Evolutionary conservation across 2,329 filamentous ascomycete genomes (phyloP), one percentile per base, ranked within the genome.

Genomic region (Ophiostoma quercus): DNA sequence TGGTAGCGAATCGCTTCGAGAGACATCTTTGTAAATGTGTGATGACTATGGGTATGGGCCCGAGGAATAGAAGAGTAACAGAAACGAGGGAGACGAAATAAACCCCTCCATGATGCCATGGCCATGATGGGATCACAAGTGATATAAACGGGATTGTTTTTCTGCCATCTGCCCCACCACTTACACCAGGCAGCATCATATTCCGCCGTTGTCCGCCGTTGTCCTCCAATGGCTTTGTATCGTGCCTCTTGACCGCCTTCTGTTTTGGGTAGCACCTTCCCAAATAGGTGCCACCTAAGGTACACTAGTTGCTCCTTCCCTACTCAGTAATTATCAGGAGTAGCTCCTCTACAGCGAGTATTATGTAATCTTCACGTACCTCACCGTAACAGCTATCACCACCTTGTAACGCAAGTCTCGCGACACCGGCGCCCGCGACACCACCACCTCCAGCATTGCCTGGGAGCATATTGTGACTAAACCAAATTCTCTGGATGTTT

Each of bases 1-100:
- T 83, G 82, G 79, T 94, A 95, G 74, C 89, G 88, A 79, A 95
- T 92, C 12, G 92, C 91, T 80, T 94, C 85, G 66, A 95, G 87
- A 7, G 71, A 67, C 71, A 73, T 73, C 7, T 41, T 66, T n/a
- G 54, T 25, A 0, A 3, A n/a, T 37, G 51, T 37, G 29, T 63
- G 60, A 37, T 37, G 57, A 39, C 16, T 37, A 63, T 63, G 16
- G 16, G 43, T 47, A 14, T 62, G 57, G 14, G 29, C 6, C n/a
- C 9, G 9, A 14, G 51, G 12, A 57, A 25, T 19, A 47, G 19
- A 19, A 19, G 43, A 47, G 11, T 47, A 8, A 22, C 51, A 57
- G n/a, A 57, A 19, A 19, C 39, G 51, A 25, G 51, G 7, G 4
- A 57, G 22, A 57, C 51, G 22, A 57, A 8, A 57, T 22, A 57